These are phyloP conservation scores for Phanerodontia chrysosporium DNA, from an alignment of 768 basidiomycete species.

Conservation along the genomic window DNA sequence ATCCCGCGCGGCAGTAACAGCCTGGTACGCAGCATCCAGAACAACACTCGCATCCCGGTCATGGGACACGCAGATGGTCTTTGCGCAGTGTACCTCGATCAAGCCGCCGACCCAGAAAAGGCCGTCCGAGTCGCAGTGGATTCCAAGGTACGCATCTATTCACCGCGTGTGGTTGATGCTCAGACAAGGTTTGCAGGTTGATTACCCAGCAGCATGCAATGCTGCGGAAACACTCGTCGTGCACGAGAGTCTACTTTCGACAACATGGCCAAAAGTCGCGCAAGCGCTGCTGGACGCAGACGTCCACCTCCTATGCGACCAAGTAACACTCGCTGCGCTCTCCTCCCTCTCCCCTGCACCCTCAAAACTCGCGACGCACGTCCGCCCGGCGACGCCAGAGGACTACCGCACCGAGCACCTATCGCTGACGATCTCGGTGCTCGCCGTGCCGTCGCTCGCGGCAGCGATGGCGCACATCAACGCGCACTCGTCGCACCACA, in stretches of 20 bases:
- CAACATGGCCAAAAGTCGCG: conserved; percentile 82
- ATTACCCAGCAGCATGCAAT: conserved; percentile 97
- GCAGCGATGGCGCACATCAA: conserved; percentile 89
- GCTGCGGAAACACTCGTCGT: conserved; percentile 85
- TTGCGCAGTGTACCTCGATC: conserved; percentile 87
- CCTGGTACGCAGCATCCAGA: conserved; percentile 86
- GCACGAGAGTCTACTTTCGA: conserved; percentile 65
- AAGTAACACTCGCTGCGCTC: conserved; percentile 55
- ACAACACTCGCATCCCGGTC: conserved; percentile 87
- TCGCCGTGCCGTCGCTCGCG: conserved; percentile 63
- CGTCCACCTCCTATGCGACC: conserved; percentile 81
- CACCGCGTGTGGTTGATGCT: background rate
- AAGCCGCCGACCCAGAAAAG: conserved; percentile 72
- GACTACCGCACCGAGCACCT: conserved; percentile 90
- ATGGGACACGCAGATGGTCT: conserved; percentile 99
- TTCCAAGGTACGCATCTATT: conserved; percentile 67
- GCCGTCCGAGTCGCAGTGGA: conserved; percentile 82
- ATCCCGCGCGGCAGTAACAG: conserved; percentile 94
- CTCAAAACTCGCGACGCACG: conserved; percentile 40
- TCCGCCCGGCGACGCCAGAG: conserved; percentile 47
- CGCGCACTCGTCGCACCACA: conserved; percentile 90
- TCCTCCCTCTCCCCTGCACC: conserved; percentile 28
- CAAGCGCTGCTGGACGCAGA: conserved; percentile 59
- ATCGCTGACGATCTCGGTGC: conserved; percentile 77
- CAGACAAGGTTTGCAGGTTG: conserved; percentile 44